These are phyloP conservation scores for Limnanthes douglasii DNA, from an alignment of 345 rosid species.

Conservation along the genomic window DNA sequence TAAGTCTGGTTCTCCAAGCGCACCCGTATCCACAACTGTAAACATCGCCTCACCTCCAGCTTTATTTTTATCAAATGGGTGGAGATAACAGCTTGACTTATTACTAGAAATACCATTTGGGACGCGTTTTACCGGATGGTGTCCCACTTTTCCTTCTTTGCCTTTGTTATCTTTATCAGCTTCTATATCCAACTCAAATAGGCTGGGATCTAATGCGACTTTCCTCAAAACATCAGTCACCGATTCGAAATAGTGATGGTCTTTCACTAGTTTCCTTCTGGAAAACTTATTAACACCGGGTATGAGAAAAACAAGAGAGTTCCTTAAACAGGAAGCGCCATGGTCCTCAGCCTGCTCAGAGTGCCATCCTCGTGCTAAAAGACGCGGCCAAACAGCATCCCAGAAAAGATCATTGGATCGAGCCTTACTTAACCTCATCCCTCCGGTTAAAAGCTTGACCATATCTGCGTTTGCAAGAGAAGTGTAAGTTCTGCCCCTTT, in stretches of 20 bases:
- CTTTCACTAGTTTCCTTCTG: slow-evolving; percentile 58
- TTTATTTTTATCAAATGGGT: slow-evolving; percentile 35
- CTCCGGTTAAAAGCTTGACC: slow-evolving; percentile 47
- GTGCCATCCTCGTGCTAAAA: slow-evolving; percentile 85
- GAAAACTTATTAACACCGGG: slow-evolving; percentile 66
- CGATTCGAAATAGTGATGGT: slow-evolving; percentile 66
- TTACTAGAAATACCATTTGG: slow-evolving; percentile 9
- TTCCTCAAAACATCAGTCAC: slow-evolving; percentile 48
- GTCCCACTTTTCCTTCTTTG: slow-evolving; percentile 21
- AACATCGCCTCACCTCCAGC: slow-evolving; percentile 20
- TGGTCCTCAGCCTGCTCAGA: slow-evolving; percentile 58
- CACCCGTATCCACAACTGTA: slow-evolving; percentile 52
- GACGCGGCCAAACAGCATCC: slow-evolving; percentile 97
- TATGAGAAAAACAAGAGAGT: slow-evolving; percentile 54
- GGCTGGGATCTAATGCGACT: slow-evolving; percentile 49
- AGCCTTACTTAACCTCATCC: slow-evolving; percentile 64
- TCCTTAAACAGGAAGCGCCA: slow-evolving; percentile 17
- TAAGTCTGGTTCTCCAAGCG: slow-evolving; percentile 13
- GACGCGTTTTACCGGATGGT: slow-evolving; percentile 12
- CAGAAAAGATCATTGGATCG: slow-evolving; percentile 69
- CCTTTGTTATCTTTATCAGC: slow-evolving; percentile 10
- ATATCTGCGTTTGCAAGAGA: slow-evolving; percentile 40
- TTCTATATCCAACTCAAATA: slow-evolving; percentile 40
- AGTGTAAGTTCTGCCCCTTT: slow-evolving; percentile 44
- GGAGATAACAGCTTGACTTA: slow-evolving; percentile 24